Base-by-base conservation (phyloP, 257 asterid genomes). In the Solanum stenotomum region DNA sequence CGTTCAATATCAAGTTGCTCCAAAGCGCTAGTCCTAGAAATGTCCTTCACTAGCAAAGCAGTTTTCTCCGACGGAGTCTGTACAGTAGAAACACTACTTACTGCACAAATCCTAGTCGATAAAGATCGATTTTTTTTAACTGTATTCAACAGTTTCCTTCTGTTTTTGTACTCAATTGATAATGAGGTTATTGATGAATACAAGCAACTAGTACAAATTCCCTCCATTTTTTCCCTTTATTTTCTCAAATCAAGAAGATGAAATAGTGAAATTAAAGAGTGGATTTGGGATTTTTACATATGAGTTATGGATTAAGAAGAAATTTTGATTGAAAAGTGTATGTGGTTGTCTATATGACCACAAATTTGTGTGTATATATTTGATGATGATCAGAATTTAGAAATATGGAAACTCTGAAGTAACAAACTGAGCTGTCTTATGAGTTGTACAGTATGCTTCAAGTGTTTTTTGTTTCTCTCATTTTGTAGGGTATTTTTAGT, bases 1-100 rank as follows among this genome's bases (percentile, higher is more conserved):
- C 98, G 98, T 89, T 96, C 99, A 77, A 95, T 85, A 88, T 96
- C 99, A 77, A 95, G 95, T 90, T 94, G 98, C 63, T 96, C 98
- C 93, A 93, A 89, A 85, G 98, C 98, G 83, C 94, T 94, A 71
- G 49, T 88, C 6, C 78, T 82, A 44, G 72, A 85, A 35, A 87
- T 86, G 22, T 46, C 84, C 87, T 83, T 83, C 82, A 49, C 44
- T 31, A 67, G 8, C 35, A 85, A 18, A 65, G 7, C 44, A 15
- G 25, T 65, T 85, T 67, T 71, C 82, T 67, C 65, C 33, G 87
- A 11, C 22, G 56, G 52, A 8, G 31, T 76, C 40, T 76, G 83
- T 37, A 40, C 56, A n/a, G 61, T 12, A 84, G 75, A 84, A 56
- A 76, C 65, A 78, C 65, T 86, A 59, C 70, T 86, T 20, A 74